Evolutionary conservation across 139 green algal species (phyloP), one percentile per base, ranked within the genome.

Genomic region (Auxenochlorella protothecoides): DNA sequence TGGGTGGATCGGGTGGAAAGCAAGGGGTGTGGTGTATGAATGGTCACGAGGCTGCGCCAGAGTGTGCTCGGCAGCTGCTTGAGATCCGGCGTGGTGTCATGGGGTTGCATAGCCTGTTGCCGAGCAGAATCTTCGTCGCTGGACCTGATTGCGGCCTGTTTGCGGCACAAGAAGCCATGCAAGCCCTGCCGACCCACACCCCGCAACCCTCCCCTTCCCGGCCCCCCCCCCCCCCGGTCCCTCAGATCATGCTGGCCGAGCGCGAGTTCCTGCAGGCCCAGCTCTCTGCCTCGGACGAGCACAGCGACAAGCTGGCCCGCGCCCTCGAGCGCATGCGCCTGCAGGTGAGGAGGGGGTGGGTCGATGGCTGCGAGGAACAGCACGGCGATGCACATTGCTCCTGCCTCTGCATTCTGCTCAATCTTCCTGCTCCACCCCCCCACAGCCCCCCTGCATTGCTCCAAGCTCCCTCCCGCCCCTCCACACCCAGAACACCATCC

Each of bases 181-280:
- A 44, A 44, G 27, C 27, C 27, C 27, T 44, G 27, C 27, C 27
- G 27, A 44, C 27, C 27, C 27, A 44, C 27, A 44, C 27, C 0
- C 66, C 59, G 54, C 16, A 52, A 10, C 51, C 16, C 15, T 61
- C 55, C 61, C 6, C 14, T 53, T 55, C n/a, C 7, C 44, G 2
- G n/a, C 52, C 4, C 44, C 57, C 27, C 27, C 11, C 44, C 68
- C 51, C 16, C 53, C 4, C 3, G 4, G n/a, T 57, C 3, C 3
- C 14, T n/a, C 77, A 82, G 74, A 66, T 83, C 14, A 75, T 86
- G 71, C 70, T 75, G 54, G 81, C 81, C 14, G 81, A 86, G 71
- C 71, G 81, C 27, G 81, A 86, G 8, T 86, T 82, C 71, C 78
- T 86, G 68, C 64, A 70, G 60, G 69, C 76, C 2, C 74, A 85